A percentile compares a stretch with the other conserved stretches of the same genome.
phyloP scores from a whole-genome alignment of 352 stramenopile genomes.

The Lagenidium sp. region DNA sequence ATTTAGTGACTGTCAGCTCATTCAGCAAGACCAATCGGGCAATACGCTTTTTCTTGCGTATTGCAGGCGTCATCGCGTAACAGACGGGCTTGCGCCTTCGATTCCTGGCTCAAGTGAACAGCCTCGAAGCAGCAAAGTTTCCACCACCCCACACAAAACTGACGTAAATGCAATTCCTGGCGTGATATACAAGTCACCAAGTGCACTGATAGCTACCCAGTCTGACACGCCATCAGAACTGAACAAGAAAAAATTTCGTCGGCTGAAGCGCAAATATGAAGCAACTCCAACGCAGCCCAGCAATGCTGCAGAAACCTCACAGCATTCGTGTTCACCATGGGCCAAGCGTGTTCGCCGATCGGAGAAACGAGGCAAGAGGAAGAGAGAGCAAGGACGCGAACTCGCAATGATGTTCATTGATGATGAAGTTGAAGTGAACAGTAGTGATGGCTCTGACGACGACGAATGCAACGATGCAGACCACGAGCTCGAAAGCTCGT shows the following conservation, averaged over 20 bases:
- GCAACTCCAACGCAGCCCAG: not conserved
- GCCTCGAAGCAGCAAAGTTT: not conserved
- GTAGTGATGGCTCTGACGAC: slow-evolving; percentile 46
- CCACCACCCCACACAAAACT: not conserved
- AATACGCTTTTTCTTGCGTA: slow-evolving; percentile 60
- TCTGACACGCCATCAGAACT: slow-evolving; percentile 27
- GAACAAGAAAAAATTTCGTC: slow-evolving; percentile 47
- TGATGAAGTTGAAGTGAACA: slow-evolving; percentile 47
- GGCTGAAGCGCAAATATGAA: slow-evolving; percentile 68
- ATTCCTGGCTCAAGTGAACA: no score
- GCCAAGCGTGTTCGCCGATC: slow-evolving; percentile 52
- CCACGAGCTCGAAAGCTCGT: slow-evolving; percentile 40
- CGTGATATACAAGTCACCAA: slow-evolving; percentile 26
- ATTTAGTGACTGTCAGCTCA: slow-evolving; percentile 44
- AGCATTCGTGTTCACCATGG: slow-evolving; percentile 30
- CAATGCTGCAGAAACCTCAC: not conserved
- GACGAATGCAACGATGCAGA: slow-evolving; percentile 37
- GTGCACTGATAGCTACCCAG: slow-evolving; percentile 38
- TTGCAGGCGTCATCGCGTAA: slow-evolving; percentile 33
- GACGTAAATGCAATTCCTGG: slow-evolving; percentile 1
- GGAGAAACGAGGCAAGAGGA: slow-evolving; percentile 18
- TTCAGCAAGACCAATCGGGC: slow-evolving; percentile 32
- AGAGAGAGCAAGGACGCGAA: slow-evolving; percentile 5
- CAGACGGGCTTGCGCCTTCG: no score
- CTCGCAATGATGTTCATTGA: slow-evolving; percentile 57